Conservation (phyloP, 805 yeast genomes). For the Lachancea sp. region DNA sequence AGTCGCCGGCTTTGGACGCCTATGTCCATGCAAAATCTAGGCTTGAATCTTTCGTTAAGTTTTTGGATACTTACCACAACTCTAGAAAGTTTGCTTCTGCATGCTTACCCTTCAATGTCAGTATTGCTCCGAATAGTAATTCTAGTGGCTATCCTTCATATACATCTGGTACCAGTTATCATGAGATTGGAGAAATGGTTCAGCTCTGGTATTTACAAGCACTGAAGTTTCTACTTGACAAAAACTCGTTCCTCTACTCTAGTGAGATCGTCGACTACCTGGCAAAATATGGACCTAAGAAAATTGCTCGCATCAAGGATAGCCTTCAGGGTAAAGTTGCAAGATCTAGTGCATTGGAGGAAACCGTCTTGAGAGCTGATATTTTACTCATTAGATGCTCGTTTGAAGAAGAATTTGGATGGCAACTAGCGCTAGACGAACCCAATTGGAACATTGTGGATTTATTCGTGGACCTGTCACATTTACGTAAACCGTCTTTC, state of each 20-base stretch:
- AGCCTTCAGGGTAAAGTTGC: neutral
- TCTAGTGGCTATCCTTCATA: slow-evolving; percentile 9
- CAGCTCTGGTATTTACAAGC: slow-evolving; percentile 26
- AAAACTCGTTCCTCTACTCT: slow-evolving; percentile 25
- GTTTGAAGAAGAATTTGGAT: slow-evolving; percentile 16
- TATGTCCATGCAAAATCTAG: slow-evolving; percentile 19
- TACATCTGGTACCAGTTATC: slow-evolving; percentile 11
- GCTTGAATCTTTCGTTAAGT: slow-evolving; percentile 19
- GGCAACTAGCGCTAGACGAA: slow-evolving; percentile 32
- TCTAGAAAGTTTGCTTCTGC: slow-evolving; percentile 19
- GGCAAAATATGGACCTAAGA: slow-evolving; percentile 5
- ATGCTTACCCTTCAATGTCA: slow-evolving; percentile 16
- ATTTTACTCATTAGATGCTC: slow-evolving; percentile 25
- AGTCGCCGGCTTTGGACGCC: slow-evolving; percentile 19
- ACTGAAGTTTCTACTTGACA: slow-evolving; percentile 19
- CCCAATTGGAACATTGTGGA: slow-evolving; percentile 29
- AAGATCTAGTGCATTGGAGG: slow-evolving; percentile 1
- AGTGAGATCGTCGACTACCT: slow-evolving; percentile 23
- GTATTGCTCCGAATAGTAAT: neutral
- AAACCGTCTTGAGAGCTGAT: slow-evolving; percentile 14
- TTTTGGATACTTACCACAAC: slow-evolving; percentile 17
- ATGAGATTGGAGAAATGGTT: slow-evolving; percentile 21
- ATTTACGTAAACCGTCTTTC: slow-evolving; percentile 8
- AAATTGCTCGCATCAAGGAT: neutral
- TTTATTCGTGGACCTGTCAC: slow-evolving; percentile 21